Percentiles rank a stretch among this genome's conserved stretches.
These are phyloP conservation scores for Sugiyamaella japonica DNA, from an alignment of 1,139 yeast genomes.

Conservation along the genomic window DNA sequence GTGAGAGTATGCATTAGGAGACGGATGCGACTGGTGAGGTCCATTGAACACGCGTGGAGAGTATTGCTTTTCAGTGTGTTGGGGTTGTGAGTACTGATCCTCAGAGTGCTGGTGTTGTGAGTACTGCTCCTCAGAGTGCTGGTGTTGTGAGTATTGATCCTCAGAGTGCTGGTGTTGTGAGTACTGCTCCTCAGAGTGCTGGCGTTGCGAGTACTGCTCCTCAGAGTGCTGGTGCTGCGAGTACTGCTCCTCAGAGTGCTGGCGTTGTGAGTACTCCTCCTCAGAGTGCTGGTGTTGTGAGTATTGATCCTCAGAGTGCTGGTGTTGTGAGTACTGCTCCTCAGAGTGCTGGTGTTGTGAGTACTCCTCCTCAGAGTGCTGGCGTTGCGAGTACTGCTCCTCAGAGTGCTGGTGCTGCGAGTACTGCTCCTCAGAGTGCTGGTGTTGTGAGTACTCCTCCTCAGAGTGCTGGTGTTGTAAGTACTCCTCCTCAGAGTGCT, in stretches of 20 bases:
- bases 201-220: no score
- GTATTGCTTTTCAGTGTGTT: neutral
- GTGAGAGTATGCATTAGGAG: constrained; percentile 7
- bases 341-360: neutral
- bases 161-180: no score
- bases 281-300: neutral
- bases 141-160: neutral
- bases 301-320: neutral
- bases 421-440: neutral
- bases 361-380: no score
- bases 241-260: neutral
- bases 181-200: no score
- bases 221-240: neutral
- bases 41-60: neutral
- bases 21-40: neutral
- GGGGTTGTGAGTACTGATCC: neutral
- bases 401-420: neutral
- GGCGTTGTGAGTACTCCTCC: neutral
- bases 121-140: no score
- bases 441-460: neutral
- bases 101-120: neutral
- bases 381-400: neutral
- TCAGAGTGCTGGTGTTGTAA: no score
- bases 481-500: no score
- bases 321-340: neutral